Conservation (phyloP, 176 grass and related monocot species). For the Cocos nucifera region DNA sequence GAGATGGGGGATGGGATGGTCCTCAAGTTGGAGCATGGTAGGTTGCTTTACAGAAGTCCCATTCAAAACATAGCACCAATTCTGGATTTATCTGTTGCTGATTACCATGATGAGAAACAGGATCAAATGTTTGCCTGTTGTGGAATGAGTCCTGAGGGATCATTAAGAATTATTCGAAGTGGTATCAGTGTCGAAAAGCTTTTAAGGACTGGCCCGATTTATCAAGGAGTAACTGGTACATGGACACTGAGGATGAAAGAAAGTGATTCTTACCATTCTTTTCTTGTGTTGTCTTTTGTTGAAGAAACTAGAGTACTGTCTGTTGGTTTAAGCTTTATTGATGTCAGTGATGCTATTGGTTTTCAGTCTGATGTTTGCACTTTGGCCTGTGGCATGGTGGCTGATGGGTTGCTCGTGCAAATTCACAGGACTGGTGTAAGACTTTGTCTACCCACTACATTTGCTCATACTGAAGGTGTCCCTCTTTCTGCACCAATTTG, state of each 20-base stretch:
- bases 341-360: constrained; percentile 79
- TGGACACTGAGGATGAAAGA: constrained; percentile 93
- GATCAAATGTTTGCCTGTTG: constrained; percentile 94
- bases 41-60: constrained; percentile 59
- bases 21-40: constrained; percentile 58
- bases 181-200: constrained; percentile 96
- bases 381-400: constrained; percentile 83
- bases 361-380: constrained; percentile 92
- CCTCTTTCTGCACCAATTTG: constrained; percentile 52
- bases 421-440: constrained; percentile 83
- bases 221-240: constrained; percentile 80
- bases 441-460: constrained; percentile 78
- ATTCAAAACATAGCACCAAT: constrained; percentile 95
- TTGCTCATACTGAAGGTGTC: constrained; percentile 65
- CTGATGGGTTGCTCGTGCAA: constrained; percentile 82
- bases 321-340: constrained; percentile 91
- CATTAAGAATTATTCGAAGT: constrained; percentile 71
- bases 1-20: constrained; percentile 98
- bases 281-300: constrained; percentile 94
- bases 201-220: constrained; percentile 64
- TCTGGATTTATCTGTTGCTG: constrained; percentile 81
- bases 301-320: constrained; percentile 97
- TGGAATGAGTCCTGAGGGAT: constrained; percentile 95
- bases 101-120: constrained; percentile 88
- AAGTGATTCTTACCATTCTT: constrained; percentile 80